Base-by-base conservation (phyloP, 1,284 basidiomycete species). In the Cutaneotrichosporon dermatis region DNA sequence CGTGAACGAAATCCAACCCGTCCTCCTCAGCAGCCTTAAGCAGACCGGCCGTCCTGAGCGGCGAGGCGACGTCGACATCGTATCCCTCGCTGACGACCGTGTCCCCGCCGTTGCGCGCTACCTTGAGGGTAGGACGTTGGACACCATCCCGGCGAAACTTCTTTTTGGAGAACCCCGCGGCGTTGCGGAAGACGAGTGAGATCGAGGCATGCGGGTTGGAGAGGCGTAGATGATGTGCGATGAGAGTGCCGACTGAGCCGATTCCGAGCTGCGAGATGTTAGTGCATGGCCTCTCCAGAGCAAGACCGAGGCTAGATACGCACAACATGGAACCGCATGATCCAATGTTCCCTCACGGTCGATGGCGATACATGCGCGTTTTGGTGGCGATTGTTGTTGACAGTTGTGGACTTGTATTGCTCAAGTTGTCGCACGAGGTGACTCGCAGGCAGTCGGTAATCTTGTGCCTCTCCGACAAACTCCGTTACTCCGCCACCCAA, bases 191-290 rank as follows among this genome's bases (percentile, higher is more conserved):
- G 52, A 92, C 83, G 67, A 92, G 84, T 37, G 84, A 83, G 70
- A 94, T 81, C 44, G 83, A 75, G 84, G 83, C 44, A 74, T 71
- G n/a, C 70, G 73, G 64, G 55, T 63, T 35, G 82, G 82, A 76
- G 46, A 81, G 80, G 42, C 89, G 85, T 51, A 94, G 83, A 74
- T 93, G 84, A 71, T 88, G 85, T 11, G 91, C 84, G 64, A 95
- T 67, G 61, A 95, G 84, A 35, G 85, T 85, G 61, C 92, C 92
- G 66, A 94, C 83, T 53, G 90, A 82, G 57, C 90, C 90, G 62
- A 90, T 77, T 68, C 90, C 88, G 63, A 89, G 81, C 74, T 74
- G 60, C 2, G 37, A 39, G 11, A 13, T 33, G 50, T 57, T 6
- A 57, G 16, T 15, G 13, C 4, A 33, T n/a, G 15, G 13, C 16